These are phyloP conservation scores for Raddia distichophylla DNA, from an alignment of 176 grass and related monocot species.

Conservation along the genomic window DNA sequence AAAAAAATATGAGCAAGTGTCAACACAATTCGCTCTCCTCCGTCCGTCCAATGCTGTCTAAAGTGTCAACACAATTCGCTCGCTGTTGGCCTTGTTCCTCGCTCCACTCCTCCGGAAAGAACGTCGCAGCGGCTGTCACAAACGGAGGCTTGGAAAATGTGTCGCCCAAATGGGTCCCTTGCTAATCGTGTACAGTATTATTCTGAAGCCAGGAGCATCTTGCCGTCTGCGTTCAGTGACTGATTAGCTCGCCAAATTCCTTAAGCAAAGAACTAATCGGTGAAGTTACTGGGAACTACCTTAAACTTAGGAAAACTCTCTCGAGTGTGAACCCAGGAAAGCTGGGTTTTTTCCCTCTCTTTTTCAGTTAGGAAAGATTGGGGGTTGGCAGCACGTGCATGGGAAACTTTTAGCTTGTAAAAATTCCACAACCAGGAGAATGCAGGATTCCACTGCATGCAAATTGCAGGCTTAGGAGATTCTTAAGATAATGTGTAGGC, in stretches of 20 bases:
- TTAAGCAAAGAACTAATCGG: not conserved
- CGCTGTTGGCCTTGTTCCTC: not conserved
- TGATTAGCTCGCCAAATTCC: constrained; percentile 38
- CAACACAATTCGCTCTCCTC: constrained; percentile 38
- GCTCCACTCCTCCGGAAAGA: constrained; percentile 18
- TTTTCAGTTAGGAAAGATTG: not conserved
- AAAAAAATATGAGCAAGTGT: not conserved
- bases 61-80: constrained; percentile 31
- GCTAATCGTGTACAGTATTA: not conserved
- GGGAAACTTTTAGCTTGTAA: not conserved
- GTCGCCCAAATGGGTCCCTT: constrained; percentile 16
- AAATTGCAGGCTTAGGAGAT: not conserved
- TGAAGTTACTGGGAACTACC: constrained; percentile 46
- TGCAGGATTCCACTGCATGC: constrained; percentile 8
- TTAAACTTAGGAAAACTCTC: not conserved
- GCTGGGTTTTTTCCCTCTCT: too few species aligned
- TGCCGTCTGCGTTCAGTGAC: not conserved
- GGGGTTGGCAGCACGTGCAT: not conserved
- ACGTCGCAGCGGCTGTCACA: constrained; percentile 2
- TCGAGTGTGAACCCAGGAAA: too few species aligned
- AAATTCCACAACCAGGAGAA: constrained; percentile 2
- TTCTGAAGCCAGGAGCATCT: constrained; percentile 31
- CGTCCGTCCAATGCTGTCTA: constrained; percentile 39
- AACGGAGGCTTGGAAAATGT: constrained; percentile 43
- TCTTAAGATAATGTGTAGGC: too few species aligned